Base-by-base conservation (phyloP, 2,329 filamentous ascomycete species). In the Diaporthe sp. region DNA sequence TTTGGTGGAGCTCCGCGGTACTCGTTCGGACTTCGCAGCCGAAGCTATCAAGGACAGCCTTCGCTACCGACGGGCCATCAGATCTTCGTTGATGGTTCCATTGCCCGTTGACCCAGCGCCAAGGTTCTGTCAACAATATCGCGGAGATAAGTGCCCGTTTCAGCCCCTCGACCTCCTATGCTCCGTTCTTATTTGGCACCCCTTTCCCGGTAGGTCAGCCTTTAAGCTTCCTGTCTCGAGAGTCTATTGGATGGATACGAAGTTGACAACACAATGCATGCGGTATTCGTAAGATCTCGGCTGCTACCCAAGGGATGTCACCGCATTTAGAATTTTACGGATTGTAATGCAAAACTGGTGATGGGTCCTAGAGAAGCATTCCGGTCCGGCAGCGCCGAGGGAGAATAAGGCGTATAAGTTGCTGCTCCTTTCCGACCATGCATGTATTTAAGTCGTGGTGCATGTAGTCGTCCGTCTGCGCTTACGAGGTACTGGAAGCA, bases 161-260 rank as follows among this genome's bases (percentile, higher is more conserved):
- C 30, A 71, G 70, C 25, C 44, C 25, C 25, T 59, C 56, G 56
- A 51, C 22, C 9, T 50, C 5, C 25, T 25, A 71, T 42, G 44
- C 44, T 71, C 70, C 47, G 56, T 51, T 51, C 47, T 51, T 51
- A 51, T 51, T 51, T 51, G 3, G 47, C 47, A 51, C 44, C 37
- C 56, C 32, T 68, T 68, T 27, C 63, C 47, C 47, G 32, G 47
- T 22, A 53, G 32, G 47, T 39, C 13, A 30, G n/a, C n/a, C 47
- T 27, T 68, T 68, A 68, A 68, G 63, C 47, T 68, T 68, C 32
- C n/a, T 25, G n/a, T 39, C 47, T 68, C 32, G n/a, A 39, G n/a
- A 53, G 47, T 68, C 30, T 39, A 53, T 68, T 68, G 63, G 63
- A 68, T 22, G 32, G 44, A 66, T 66, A 66, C 63, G 63, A 66